Base-by-base conservation (phyloP, 2,329 filamentous ascomycete species). In the Fusarium annulatum region DNA sequence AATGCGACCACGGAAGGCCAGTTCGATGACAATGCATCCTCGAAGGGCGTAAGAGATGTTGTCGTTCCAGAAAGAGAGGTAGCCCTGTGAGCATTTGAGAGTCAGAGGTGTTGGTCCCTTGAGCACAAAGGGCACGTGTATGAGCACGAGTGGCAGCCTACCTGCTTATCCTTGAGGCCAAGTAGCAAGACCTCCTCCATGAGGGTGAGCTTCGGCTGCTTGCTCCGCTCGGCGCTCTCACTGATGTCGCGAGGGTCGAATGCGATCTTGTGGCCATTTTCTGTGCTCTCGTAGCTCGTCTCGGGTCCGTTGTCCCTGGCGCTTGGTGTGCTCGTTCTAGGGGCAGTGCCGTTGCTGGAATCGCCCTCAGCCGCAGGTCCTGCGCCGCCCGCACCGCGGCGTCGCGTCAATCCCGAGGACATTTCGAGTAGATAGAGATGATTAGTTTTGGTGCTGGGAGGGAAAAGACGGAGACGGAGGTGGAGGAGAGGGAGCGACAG, bases 41-140 rank as follows among this genome's bases (percentile, higher is more conserved):
- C 96, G 92, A 72, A 99, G 89, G 75, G 96, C 96, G 83, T 99
- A 99, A 69, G 95, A 98, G 80, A 99, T 99, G 86, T 99, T 99
- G 85, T 99, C 96, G 85, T 99, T 99, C 96, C 96, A 99, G 85
- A 99, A 99, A 36, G 96, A 98, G 73, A 99, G 91, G 82, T 99
- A 98, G 75, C 96, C 96, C 95, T 97, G 81, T 60, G 45, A 33
- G n/a, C 18, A 55, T 43, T 66, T 38, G 36, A 53, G 23, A 43
- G 56, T 73, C 55, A 69, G 70, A 52, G 48, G 28, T 46, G 42
- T 52, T 53, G 45, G 49, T 53, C 21, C 39, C 33, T n/a, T 28
- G 28, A 26, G 58, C 34, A 46, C 69, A 64, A 60, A 57, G 67
- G 65, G 65, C 65, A 68, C 56, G 65, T 68, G 65, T 42, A 62